These are phyloP conservation scores for Blepharisma undulans DNA, from an alignment of 169 alveolate genomes.

Conservation along the genomic window DNA sequence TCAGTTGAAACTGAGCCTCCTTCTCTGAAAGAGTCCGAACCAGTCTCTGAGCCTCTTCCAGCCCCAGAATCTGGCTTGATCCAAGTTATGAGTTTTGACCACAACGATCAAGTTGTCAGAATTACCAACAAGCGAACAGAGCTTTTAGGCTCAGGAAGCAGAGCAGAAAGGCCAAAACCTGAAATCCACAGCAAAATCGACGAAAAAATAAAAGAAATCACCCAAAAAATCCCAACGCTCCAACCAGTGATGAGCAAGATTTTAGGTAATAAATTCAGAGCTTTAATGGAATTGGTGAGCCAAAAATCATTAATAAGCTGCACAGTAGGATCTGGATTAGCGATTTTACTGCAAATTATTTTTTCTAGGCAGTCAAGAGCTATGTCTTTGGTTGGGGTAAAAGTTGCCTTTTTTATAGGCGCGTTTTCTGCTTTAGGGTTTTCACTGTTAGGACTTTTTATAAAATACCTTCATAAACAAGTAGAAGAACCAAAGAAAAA, in stretches of 20 bases:
- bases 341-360: background rate
- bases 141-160: background rate
- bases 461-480: conserved; percentile 2
- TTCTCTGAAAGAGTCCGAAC: background rate
- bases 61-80: background rate
- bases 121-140: background rate
- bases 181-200: background rate
- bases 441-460: background rate
- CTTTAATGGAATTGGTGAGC: background rate
- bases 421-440: background rate
- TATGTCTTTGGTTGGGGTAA: background rate
- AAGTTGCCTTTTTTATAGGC: background rate
- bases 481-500: conserved; percentile 17
- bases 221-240: conserved; percentile 16
- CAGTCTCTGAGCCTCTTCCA: background rate
- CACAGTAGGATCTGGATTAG: background rate
- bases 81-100: background rate
- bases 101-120: background rate
- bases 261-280: conserved; percentile 11
- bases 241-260: conserved; percentile 14
- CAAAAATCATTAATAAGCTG: background rate
- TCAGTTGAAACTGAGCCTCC: background rate
- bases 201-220: background rate
- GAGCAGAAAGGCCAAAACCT: background rate
- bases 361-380: background rate